Evolutionary conservation across 108 stramenopile species (phyloP), one percentile per base, ranked within the genome.

Genomic region (Nitzschia putrida): DNA sequence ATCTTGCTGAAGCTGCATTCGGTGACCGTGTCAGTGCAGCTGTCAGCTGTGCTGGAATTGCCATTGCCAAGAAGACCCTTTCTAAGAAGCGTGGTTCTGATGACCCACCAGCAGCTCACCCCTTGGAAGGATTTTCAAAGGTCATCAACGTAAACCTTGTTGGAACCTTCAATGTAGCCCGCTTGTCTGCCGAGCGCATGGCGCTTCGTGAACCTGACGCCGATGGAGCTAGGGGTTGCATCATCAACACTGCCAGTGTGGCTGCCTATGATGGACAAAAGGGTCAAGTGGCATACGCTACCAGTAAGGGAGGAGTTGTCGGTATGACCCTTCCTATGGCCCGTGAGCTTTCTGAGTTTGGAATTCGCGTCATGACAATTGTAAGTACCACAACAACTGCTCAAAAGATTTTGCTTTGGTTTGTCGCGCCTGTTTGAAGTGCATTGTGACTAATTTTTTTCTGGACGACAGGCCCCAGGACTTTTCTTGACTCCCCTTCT

Each of bases 231-330:
- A 49, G 65, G 34, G 65, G 65, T 20, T 66, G 65, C 66, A 93
- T 99, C 41, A 83, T 99, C 66, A 96, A 97, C 77, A 99, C 98
- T 0, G 95, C 97, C 8, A 84, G 82, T 49, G 87, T 99, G 39
- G 97, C 98, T 8, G 98, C 97, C 8, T 96, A 76, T 61, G 97
- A 99, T 20, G 98, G 98, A 18, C 97, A 98, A 73, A 78, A 88
- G 13, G 95, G 95, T 1, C 91, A 95, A 78, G 89, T 89, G 23
- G 97, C 98, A 7, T 98, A 98, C 68, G 82, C 95, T 12, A 85
- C 96, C 0, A 86, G 86, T 65, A 98, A 98, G 73, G 97, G 88
- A 45, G 98, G 91, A 0, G 76, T 98, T 26, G 95, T 88, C 34
- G 89, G 83, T 4, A 86, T 92, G 86, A 89, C 91, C 7, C 80